Conservation (phyloP, 23 red algal genomes). For the Gracilaria gracilis region DNA sequence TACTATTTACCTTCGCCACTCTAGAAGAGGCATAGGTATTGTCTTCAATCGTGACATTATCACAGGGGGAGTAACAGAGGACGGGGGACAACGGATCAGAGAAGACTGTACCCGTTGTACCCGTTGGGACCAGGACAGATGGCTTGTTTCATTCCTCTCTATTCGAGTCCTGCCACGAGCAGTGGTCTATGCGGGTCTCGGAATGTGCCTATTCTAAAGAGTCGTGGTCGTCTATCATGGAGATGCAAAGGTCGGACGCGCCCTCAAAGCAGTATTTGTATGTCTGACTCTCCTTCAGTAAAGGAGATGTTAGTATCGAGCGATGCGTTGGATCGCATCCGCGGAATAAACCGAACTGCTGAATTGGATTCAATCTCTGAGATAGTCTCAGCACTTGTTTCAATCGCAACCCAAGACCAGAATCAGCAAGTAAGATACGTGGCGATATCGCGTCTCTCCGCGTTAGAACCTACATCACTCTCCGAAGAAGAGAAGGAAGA, state of each 20-base stretch:
- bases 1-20: no score
- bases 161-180: neutral
- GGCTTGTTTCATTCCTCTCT: constrained; percentile 16
- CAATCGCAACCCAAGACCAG: constrained; percentile 54
- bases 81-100: neutral
- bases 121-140: neutral
- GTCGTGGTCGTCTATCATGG: neutral
- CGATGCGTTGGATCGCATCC: constrained; percentile 72
- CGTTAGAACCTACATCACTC: constrained; percentile 27
- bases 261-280: constrained; percentile 21
- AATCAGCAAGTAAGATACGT: constrained; percentile 87
- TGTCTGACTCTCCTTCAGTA: constrained; percentile 3
- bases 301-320: constrained; percentile 46
- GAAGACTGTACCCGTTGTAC: neutral
- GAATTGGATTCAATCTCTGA: constrained; percentile 37
- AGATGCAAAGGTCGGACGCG: neutral
- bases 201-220: neutral
- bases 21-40: no score
- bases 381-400: constrained; percentile 49
- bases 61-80: no score
- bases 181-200: neutral
- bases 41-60: no score
- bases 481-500: constrained; percentile 55
- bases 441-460: constrained; percentile 75
- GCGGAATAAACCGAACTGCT: constrained; percentile 55